Conservation (phyloP, 768 basidiomycete genomes). For the Phanerochaete sordida region DNA sequence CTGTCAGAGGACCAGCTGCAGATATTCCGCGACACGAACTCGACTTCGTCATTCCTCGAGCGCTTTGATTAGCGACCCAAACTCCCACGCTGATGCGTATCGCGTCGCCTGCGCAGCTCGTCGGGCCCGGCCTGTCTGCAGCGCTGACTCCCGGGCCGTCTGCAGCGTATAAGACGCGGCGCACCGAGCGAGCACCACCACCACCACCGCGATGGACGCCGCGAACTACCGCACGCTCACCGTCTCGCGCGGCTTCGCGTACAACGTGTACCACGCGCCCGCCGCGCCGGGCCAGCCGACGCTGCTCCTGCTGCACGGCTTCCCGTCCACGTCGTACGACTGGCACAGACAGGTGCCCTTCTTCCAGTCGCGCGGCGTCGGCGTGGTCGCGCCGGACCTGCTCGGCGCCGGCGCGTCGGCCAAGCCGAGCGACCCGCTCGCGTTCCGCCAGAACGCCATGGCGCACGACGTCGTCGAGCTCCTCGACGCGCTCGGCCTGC, state of each 20-base stretch:
- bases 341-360: constrained; percentile 39
- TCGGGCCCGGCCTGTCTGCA: no score
- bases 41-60: no score
- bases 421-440: constrained; percentile 31
- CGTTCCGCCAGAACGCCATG: constrained; percentile 23
- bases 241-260: constrained; percentile 31
- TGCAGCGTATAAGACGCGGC: constrained; percentile 9
- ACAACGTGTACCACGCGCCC: constrained; percentile 31
- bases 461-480: constrained; percentile 30
- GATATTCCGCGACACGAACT: no score
- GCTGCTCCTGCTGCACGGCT: constrained; percentile 45
- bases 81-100: no score
- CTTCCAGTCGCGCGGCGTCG: constrained; percentile 37
- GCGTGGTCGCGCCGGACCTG: constrained; percentile 40
- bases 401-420: constrained; percentile 43
- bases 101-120: no score
- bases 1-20: no score
- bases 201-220: constrained; percentile 19
- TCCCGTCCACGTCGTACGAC: constrained; percentile 37
- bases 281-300: constrained; percentile 29
- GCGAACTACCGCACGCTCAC: constrained; percentile 29
- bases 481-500: constrained; percentile 23
- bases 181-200: constrained; percentile 40
- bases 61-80: no score
- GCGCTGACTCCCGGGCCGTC: no score